Conservation (phyloP, 345 rosid genomes). For the Salix brachista region DNA sequence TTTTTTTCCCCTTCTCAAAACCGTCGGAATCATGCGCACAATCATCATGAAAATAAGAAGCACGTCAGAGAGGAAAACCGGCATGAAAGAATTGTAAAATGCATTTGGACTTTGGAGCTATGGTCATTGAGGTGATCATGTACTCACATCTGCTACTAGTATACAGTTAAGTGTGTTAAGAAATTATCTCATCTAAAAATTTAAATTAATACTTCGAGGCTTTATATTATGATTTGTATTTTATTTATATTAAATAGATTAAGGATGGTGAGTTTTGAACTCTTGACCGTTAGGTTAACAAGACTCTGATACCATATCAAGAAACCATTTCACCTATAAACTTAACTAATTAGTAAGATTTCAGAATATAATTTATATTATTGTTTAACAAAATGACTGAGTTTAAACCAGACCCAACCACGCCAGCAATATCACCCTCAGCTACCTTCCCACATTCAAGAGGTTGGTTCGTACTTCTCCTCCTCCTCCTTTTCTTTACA, state of each 20-base stretch:
- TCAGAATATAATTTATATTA: too few species aligned
- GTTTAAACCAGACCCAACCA: constrained; percentile 13
- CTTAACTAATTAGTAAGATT: rapidly evolving
- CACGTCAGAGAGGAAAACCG: background rate
- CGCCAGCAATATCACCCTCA: constrained; percentile 27
- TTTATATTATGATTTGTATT: too few species aligned
- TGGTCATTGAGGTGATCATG: constrained; percentile 15
- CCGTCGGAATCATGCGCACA: background rate
- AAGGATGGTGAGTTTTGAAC: rapidly evolving
- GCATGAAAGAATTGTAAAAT: background rate
- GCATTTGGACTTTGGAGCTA: background rate
- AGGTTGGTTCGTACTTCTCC: background rate
- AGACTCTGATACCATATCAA: too few species aligned
- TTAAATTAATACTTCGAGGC: too few species aligned
- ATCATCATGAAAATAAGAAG: background rate
- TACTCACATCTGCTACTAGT: constrained; percentile 25
- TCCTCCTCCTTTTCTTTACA: too few species aligned
- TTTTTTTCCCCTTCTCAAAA: too few species aligned
- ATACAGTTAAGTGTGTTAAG: background rate
- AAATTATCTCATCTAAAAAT: too few species aligned
- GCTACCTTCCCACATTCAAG: constrained; percentile 15
- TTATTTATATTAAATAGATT: too few species aligned
- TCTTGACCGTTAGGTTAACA: too few species aligned
- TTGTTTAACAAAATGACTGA: background rate
- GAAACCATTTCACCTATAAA: rapidly evolving